Base-by-base conservation (phyloP, 257 asterid genomes). In the Solanum sejunctum region DNA sequence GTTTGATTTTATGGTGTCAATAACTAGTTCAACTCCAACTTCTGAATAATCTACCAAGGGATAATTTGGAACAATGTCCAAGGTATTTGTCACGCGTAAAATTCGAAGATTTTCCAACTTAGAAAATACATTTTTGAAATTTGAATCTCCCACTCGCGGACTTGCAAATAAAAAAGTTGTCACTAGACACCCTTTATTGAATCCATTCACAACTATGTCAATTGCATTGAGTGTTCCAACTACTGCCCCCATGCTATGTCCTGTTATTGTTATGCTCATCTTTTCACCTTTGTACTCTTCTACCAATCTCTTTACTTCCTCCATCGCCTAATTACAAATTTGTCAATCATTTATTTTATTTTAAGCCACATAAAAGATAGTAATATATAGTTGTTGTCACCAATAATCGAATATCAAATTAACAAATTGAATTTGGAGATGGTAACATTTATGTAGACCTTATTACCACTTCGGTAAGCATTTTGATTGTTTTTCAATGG, bases 141-240 rank as follows among this genome's bases (percentile, higher is more conserved):
- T 61, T 0, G 36, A 43, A 77, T 92, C 89, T 6, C 95, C 95
- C 6, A 91, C 88, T 1, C 60, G 85, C 5, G 91, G 91, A 83
- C 92, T 45, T 61, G 84, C 96, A 49, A 88, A 92, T 10, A 26
- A 43, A 64, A 93, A 71, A 28, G 87, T 94, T 36, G 95, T 91
- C 17, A 93, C 94, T 0, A 88, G 91, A 41, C 83, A 83, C 0
- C 87, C 47, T 23, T 72, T 86, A 92, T 91, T 92, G 82, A 73
- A 13, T 39, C 89, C 89, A 21, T 92, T 89, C 94, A 63, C 56
- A 39, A 63, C 85, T 23, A 72, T 84, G 86, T 84, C 83, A 20
- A 84, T 26, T 9, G 86, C 83, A 39, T 57, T 71, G 3, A 84
- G 60, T 8, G 86, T 84, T 4, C 57, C 86, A 12, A 84, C 69